Evolutionary conservation across 2,329 filamentous ascomycete species (phyloP).

Genomic region (Didymella pomorum): DNA sequence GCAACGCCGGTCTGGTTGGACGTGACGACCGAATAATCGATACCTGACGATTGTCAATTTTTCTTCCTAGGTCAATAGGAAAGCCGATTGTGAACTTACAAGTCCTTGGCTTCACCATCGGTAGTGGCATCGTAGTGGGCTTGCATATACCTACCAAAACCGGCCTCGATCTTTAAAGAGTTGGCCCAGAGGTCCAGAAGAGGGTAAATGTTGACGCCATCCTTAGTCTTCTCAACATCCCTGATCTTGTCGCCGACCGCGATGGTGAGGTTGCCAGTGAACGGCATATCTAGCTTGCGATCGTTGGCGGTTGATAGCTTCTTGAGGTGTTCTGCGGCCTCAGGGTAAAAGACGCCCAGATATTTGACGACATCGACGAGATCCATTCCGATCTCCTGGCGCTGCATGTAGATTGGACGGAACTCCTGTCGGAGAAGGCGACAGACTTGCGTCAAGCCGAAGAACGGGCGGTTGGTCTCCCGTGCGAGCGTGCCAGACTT

Average conservation of each 20-base stretch:
- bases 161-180: slow-evolving; percentile 37
- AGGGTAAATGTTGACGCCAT: slow-evolving; percentile 34
- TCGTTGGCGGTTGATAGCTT: slow-evolving; percentile 7
- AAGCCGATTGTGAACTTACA: slow-evolving; percentile 27
- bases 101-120: slow-evolving; percentile 44
- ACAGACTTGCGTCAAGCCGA: slow-evolving; percentile 39
- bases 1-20: slow-evolving; percentile 32
- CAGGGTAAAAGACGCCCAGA: slow-evolving; percentile 32
- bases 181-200: slow-evolving; percentile 44
- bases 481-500: slow-evolving; percentile 13
- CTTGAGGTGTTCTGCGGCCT: slow-evolving; percentile 6
- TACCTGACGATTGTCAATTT: slow-evolving; percentile 26
- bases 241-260: slow-evolving; percentile 31
- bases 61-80: too few relatives aligned
- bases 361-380: slow-evolving; percentile 32
- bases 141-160: slow-evolving; percentile 41
- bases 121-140: slow-evolving; percentile 22
- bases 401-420: slow-evolving; percentile 32
- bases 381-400: slow-evolving; percentile 41
- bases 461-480: slow-evolving; percentile 36
- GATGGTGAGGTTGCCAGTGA: slow-evolving; percentile 40
- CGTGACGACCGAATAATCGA: slow-evolving; percentile 41
- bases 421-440: slow-evolving; percentile 38
- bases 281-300: slow-evolving; percentile 28
- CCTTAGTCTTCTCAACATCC: slow-evolving; percentile 15